Base-by-base conservation (phyloP, 768 basidiomycete genomes). In the Stropharia rugosoannulata region DNA sequence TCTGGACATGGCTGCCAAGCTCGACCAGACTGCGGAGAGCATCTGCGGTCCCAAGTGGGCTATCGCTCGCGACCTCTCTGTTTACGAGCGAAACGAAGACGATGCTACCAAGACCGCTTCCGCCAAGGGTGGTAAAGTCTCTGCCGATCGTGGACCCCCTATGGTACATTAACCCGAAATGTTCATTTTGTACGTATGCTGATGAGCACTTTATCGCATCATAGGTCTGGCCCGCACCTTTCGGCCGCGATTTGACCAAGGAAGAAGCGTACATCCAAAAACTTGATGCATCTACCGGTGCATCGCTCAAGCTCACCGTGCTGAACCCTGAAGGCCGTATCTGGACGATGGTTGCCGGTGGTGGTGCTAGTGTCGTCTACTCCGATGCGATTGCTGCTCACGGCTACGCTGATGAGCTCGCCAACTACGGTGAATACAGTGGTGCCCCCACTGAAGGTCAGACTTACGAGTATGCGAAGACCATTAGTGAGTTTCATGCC, bases 271-370 rank as follows among this genome's bases (percentile, higher is more conserved):
- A 97, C 78, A 98, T 99, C 72, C 94, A 97, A 77, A 97, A 97
- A 73, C 85, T 99, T 61, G 97, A 98, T 61, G 93, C 82, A 18
- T 95, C 93, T 18, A 99, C 97, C 41, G 96, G 97, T 77, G 95
- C 97, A 64, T 97, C 95, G 8, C 87, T 99, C 70, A 99, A 99
- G 72, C 83, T 99, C 43, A 99, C 97, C 40, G 96, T 99, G 50
- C 79, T 99, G 65, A 98, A 98, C 73, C 74, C 90, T 51, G 89
- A 92, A 69, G 97, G 96, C 57, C 90, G 95, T 59, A 86, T 99
- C 61, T 99, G 97, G 97, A 98, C 97, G 63, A 98, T 98, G 96
- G 97, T 99, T 54, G 96, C 97, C 52, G 97, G 96, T 77, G 97
- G 97, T 68, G 93, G 93, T 79, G 80, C 80, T 40, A 75, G 73